phyloP scores from a whole-genome alignment of 2,329 filamentous ascomycete genomes.

The Pleoardoris graminearum region DNA sequence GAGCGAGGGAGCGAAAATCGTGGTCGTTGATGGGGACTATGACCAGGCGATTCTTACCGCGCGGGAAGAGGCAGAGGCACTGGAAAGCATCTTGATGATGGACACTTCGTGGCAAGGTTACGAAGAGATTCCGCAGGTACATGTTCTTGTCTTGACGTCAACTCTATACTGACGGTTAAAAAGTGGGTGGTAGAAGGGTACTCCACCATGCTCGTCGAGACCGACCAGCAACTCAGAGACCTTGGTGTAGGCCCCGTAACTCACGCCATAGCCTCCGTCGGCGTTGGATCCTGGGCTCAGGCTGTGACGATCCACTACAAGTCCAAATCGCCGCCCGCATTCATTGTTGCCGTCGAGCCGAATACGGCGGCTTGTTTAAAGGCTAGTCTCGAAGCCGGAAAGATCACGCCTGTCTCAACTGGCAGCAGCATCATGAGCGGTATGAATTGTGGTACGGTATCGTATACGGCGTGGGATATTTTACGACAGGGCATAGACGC shows the following conservation, averaged over 20 bases:
- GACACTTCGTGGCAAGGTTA: constrained; percentile 71
- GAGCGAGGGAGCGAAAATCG: constrained; percentile 65
- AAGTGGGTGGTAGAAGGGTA: constrained; percentile 80
- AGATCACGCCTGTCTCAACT: constrained; percentile 57
- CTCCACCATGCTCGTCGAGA: constrained; percentile 69
- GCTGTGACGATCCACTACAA: constrained; percentile 70
- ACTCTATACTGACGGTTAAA: constrained; percentile 10
- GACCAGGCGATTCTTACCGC: constrained; percentile 63
- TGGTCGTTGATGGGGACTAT: constrained; percentile 62
- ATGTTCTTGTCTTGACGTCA: constrained; percentile 7
- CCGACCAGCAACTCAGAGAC: constrained; percentile 62
- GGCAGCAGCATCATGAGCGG: constrained; percentile 72
- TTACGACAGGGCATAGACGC: constrained; percentile 63
- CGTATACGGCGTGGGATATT: constrained; percentile 65
- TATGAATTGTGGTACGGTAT: constrained; percentile 72
- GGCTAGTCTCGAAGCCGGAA: constrained; percentile 55
- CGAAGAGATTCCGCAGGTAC: constrained; percentile 63
- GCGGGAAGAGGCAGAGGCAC: constrained; percentile 46
- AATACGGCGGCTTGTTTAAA: constrained; percentile 63
- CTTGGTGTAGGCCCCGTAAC: constrained; percentile 45
- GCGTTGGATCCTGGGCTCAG: constrained; percentile 73
- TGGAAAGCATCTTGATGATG: constrained; percentile 62
- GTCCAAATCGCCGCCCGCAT: constrained; percentile 34
- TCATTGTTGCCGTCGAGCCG: constrained; percentile 71
- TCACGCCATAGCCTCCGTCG: constrained; percentile 66